Evolutionary conservation across 352 stramenopile genomes (phyloP), one percentile per base, ranked within the genome.

Genomic region (Phytophthora meadii): DNA sequence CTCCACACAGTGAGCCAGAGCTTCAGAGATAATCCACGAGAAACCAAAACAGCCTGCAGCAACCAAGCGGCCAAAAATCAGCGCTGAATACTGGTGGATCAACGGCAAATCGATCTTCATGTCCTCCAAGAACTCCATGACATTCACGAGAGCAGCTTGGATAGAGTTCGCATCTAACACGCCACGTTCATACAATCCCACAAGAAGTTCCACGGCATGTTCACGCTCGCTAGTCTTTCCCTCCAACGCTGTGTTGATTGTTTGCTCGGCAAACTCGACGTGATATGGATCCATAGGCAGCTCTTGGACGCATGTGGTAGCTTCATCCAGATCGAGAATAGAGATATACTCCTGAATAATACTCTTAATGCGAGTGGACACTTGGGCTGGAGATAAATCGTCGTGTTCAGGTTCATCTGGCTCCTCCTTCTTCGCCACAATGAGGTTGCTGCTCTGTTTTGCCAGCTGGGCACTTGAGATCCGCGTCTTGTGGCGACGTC

Each of bases 71-170:
- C 87, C 88, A 47, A 96, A 80, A 30, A 95, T 60, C 22, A 90
- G 49, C 5, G 77, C 88, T 25, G 74, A 88, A 68, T 94, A 94
- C 67, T 93, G 75, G 42, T 95, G 85, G 15, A 92, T 82, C 12
- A 92, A 74, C 15, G 88, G 88, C 27, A 95, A 87, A 61, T 96
- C 88, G 49, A 96, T 96, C 49, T 81, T 82, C 55, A 96, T 77
- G 36, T 96, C 88, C 54, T 95, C 88, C 5, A 96, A 68, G 49
- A 94, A 94, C 64, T 95, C 86, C 61, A 90, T 84, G 15, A 82
- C 84, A 17, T 81, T 86, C 22, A 88, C 57, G 4, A 96, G 53
- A 5, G 82, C 87, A 24, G 72, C 46, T 53, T 96, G 85, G 12
- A 96, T 92, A 19, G 76, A 84, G 30, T 84, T 88, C 0, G 87